These are phyloP conservation scores for Populus tremula DNA, from an alignment of 345 rosid genomes.

Conservation along the genomic window DNA sequence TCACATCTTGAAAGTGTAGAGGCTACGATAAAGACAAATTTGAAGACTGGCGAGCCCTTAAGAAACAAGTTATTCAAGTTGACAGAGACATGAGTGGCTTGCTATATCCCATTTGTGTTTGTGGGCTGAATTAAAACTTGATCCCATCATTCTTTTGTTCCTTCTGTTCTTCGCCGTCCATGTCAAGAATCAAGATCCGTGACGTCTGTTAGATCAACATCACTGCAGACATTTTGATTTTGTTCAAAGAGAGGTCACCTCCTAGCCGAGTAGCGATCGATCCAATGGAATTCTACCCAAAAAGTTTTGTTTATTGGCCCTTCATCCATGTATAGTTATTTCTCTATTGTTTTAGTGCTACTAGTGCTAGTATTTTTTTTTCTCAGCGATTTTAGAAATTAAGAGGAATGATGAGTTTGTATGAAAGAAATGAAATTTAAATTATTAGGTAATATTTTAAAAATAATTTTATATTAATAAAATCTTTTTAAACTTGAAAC, in stretches of 20 bases:
- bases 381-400: too few species aligned
- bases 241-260: too few species aligned
- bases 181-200: neutral
- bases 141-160: constrained; percentile 22
- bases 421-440: too few species aligned
- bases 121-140: constrained; percentile 18
- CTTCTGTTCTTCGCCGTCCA: constrained; percentile 7
- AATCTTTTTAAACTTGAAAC: rapidly evolving
- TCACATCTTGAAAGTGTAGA: neutral
- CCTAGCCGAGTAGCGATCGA: too few species aligned
- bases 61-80: too few species aligned
- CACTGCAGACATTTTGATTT: too few species aligned
- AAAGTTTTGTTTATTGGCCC: neutral
- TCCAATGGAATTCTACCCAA: too few species aligned
- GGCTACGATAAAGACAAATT: neutral
- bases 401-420: too few species aligned
- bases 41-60: neutral
- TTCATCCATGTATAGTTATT: neutral
- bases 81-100: neutral
- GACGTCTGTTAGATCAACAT: neutral
- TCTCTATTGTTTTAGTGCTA: neutral
- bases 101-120: neutral
- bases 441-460: too few species aligned
- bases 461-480: too few species aligned
- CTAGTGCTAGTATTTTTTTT: too few species aligned